Percentiles rank a stretch among this genome's conserved stretches.
phyloP scores from a whole-genome alignment of 345 rosid species.

The Angophora floribunda region DNA sequence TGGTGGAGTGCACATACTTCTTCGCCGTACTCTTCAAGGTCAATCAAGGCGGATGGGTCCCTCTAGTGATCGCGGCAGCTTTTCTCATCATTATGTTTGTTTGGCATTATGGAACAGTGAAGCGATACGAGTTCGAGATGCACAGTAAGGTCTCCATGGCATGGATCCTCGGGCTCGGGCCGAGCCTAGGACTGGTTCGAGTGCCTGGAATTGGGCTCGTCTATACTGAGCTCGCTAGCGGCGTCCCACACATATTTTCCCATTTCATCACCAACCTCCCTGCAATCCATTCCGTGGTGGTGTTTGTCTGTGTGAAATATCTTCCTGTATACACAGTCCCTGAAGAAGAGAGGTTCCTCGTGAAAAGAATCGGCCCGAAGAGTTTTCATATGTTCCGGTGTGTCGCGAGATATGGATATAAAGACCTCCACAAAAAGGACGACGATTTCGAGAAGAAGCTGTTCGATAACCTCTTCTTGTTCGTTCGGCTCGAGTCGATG shows the following conservation, averaged over 20 bases:
- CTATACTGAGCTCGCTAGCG: slow-evolving; percentile 16
- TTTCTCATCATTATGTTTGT: slow-evolving; percentile 12
- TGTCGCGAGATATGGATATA: slow-evolving; percentile 25
- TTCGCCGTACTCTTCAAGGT: slow-evolving; percentile 19
- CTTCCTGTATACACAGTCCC: slow-evolving; percentile 26
- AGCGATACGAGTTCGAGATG: slow-evolving; percentile 18
- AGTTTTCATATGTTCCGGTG: slow-evolving; percentile 21
- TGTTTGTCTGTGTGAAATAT: slow-evolving; percentile 19
- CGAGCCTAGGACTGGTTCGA: slow-evolving; percentile 17
- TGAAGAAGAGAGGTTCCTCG: slow-evolving; percentile 15
- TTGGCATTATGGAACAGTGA: slow-evolving; percentile 21
- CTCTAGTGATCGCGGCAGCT: slow-evolving; percentile 10
- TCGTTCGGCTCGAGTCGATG: slow-evolving; percentile 12
- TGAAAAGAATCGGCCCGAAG: slow-evolving; percentile 14
- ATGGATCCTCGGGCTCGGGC: slow-evolving; percentile 22
- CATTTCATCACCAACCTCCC: slow-evolving; percentile 25
- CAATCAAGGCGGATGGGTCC: slow-evolving; percentile 27
- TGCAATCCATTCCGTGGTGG: slow-evolving; percentile 26
- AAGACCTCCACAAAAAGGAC: slow-evolving; percentile 21
- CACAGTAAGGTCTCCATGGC: slow-evolving; percentile 17
- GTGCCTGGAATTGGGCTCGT: slow-evolving; percentile 22
- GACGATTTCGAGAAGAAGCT: slow-evolving; percentile 18
- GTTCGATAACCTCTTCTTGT: slow-evolving; percentile 11
- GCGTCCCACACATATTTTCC: slow-evolving; percentile 26
- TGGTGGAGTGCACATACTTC: slow-evolving; percentile 23